phyloP scores from a whole-genome alignment of 805 yeast genomes.

The Lipomyces starkeyi region DNA sequence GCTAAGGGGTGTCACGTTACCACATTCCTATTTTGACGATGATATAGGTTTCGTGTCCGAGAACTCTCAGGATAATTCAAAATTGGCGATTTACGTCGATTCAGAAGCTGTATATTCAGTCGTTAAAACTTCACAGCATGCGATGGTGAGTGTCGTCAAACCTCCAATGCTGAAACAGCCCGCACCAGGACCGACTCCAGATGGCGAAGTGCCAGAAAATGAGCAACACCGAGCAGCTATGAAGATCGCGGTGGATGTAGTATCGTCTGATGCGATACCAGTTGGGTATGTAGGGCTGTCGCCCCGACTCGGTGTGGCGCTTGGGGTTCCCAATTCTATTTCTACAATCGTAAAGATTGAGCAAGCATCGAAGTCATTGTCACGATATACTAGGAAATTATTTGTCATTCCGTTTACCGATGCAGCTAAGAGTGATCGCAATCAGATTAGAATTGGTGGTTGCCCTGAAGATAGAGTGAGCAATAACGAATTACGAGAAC shows the following conservation, averaged over 20 bases:
- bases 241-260: constrained; percentile 59
- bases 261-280: constrained; percentile 49
- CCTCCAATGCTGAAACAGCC: constrained; percentile 36
- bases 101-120: constrained; percentile 48
- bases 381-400: constrained; percentile 48
- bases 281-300: constrained; percentile 59
- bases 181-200: constrained; percentile 12
- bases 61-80: neutral
- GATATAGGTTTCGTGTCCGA: constrained; percentile 34
- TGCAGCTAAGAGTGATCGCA: constrained; percentile 11
- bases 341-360: constrained; percentile 55
- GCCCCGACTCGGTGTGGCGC: constrained; percentile 57
- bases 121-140: constrained; percentile 47
- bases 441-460: constrained; percentile 8
- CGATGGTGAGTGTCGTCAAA: constrained; percentile 41
- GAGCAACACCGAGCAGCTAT: constrained; percentile 40
- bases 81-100: constrained; percentile 54
- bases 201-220: constrained; percentile 6
- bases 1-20: constrained; percentile 61
- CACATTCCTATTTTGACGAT: constrained; percentile 51
- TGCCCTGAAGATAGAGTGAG: constrained; percentile 10
- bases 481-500: constrained; percentile 31
- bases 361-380: constrained; percentile 49
- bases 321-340: constrained; percentile 50
- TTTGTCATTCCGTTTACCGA: constrained; percentile 62